Conservation (phyloP, 1,284 basidiomycete genomes). For the Ganoderma lucidum region DNA sequence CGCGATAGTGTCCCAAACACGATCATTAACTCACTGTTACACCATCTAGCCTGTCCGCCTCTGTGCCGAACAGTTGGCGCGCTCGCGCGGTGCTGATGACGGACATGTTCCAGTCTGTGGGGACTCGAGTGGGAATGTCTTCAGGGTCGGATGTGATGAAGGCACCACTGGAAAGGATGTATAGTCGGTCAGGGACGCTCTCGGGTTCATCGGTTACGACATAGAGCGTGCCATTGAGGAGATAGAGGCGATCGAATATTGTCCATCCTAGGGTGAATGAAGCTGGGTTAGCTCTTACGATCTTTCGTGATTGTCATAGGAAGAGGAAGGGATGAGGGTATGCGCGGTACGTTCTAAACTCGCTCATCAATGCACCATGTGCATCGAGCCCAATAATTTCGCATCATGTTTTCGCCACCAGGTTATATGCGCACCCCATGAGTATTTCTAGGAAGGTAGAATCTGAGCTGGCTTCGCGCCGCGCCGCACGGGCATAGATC, state of each 20-base stretch:
- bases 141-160: slow-evolving; percentile 55
- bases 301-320: not conserved
- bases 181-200: slow-evolving; percentile 59
- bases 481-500: no score
- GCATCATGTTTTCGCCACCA: no score
- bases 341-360: no score
- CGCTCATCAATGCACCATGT: no score
- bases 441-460: no score
- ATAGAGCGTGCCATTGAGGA: slow-evolving; percentile 80
- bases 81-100: slow-evolving; percentile 79
- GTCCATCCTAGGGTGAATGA: slow-evolving; percentile 72
- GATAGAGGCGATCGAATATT: slow-evolving; percentile 80
- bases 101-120: slow-evolving; percentile 80
- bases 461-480: no score
- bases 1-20: not conserved
- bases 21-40: slow-evolving; percentile 59
- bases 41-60: slow-evolving; percentile 69
- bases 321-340: not conserved
- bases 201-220: slow-evolving; percentile 69
- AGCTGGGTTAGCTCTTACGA: not conserved
- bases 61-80: slow-evolving; percentile 69
- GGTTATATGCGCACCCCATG: no score
- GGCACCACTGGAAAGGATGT: slow-evolving; percentile 65
- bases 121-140: slow-evolving; percentile 58
- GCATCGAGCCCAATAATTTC: no score